Conservation (phyloP, 495 filamentous ascomycete genomes). For the Trichoderma virens region DNA sequence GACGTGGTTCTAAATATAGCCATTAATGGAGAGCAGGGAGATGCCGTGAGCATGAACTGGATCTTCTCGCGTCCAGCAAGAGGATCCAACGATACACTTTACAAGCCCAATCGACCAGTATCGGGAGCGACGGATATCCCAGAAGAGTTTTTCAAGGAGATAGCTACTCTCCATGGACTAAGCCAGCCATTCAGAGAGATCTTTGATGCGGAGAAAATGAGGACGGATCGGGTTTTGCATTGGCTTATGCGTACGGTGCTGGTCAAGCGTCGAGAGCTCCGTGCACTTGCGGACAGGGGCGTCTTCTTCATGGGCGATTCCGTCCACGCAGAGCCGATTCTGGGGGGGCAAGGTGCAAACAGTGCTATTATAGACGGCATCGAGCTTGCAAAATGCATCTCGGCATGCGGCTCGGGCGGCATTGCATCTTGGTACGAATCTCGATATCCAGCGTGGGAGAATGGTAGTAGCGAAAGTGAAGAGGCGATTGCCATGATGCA, state of each 20-base stretch:
- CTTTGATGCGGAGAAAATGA: conserved; percentile 24
- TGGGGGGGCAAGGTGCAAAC: conserved; percentile 36
- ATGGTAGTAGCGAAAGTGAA: conserved; percentile 21
- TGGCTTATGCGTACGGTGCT: conserved; percentile 36
- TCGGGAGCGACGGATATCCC: conserved; percentile 25
- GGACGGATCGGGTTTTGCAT: conserved; percentile 27
- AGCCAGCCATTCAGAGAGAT: conserved; percentile 24
- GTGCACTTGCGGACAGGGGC: conserved; percentile 19
- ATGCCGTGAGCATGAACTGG: conserved; percentile 22
- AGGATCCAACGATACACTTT: conserved; percentile 20
- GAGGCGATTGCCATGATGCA: conserved; percentile 9
- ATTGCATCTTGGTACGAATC: conserved; percentile 20
- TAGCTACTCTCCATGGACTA: conserved; percentile 19
- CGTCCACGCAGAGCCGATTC: conserved; percentile 30
- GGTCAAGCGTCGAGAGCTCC: conserved; percentile 16
- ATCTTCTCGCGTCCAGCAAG: conserved; percentile 30
- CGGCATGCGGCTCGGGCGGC: conserved; percentile 9
- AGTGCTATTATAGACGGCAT: conserved; percentile 31
- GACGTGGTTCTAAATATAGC: conserved; percentile 25
- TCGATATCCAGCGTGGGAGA: conserved; percentile 22
- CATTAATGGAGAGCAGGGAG: conserved; percentile 14
- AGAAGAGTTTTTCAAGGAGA: conserved; percentile 27
- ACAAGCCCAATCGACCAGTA: conserved; percentile 25
- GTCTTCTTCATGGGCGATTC: conserved; percentile 33
- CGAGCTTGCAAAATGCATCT: conserved; percentile 27